These are phyloP conservation scores for Allium cepa DNA, from an alignment of 106 monocot genomes.

Conservation along the genomic window DNA sequence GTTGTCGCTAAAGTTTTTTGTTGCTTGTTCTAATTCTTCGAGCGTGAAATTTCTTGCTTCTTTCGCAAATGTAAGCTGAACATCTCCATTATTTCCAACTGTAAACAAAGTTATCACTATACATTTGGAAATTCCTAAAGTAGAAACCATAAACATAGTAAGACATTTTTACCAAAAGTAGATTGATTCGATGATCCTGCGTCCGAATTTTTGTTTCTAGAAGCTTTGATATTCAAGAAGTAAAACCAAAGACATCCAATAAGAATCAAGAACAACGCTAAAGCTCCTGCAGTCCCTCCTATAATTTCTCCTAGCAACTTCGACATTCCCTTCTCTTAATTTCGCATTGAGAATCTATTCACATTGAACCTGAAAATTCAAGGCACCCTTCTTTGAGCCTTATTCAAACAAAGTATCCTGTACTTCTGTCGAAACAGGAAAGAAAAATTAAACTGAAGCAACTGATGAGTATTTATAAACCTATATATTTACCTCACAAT, in stretches of 20 bases:
- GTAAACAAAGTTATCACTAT: not conserved
- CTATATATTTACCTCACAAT: not conserved
- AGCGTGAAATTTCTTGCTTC: constrained; percentile 40
- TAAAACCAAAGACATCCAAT: constrained; percentile 21
- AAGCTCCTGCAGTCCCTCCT: constrained; percentile 31
- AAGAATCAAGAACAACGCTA: constrained; percentile 12
- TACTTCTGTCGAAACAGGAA: not conserved
- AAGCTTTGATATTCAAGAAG: constrained; percentile 3
- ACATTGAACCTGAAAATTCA: constrained; percentile 43
- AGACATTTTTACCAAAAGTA: constrained; percentile 28
- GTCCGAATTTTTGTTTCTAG: constrained; percentile 44
- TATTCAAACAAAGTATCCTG: too few species aligned
- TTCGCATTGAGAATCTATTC: constrained; percentile 4
- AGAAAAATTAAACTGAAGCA: not conserved
- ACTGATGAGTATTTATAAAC: not conserved
- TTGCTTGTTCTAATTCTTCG: constrained; percentile 52
- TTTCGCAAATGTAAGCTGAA: not conserved
- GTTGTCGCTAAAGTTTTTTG: constrained; percentile 36
- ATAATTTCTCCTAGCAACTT: constrained; percentile 32
- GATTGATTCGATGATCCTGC: constrained; percentile 58
- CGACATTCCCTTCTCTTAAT: constrained; percentile 26
- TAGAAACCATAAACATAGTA: not conserved
- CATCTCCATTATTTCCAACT: constrained; percentile 40
- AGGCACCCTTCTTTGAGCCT: too few species aligned
- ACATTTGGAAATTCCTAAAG: too few species aligned